Evolutionary conservation across 352 stramenopile genomes (phyloP).

Genomic region (Saprolegnia parasitica): DNA sequence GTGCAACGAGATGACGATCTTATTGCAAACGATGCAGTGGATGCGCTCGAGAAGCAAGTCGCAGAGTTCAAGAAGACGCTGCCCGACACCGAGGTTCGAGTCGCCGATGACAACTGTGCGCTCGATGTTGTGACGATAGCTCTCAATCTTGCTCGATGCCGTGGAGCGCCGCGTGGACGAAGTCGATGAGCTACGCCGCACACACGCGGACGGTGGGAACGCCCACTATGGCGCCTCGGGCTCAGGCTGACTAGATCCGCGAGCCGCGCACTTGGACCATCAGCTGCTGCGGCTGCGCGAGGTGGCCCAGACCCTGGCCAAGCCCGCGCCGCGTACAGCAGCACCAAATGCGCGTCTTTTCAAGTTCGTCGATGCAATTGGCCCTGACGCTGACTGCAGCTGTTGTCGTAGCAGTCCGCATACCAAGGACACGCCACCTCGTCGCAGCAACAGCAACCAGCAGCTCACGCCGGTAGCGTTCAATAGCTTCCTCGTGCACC

Average conservation of each 20-base stretch:
- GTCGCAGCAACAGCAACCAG: neutral
- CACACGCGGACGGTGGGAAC: neutral
- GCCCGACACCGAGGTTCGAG: constrained; percentile 4
- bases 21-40: constrained; percentile 16
- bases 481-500: too few species aligned
- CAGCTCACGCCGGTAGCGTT: neutral
- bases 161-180: constrained; percentile 17
- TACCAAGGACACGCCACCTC: neutral
- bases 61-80: neutral
- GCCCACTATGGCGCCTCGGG: too few species aligned
- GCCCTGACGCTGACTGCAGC: neutral
- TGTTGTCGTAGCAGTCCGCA: too few species aligned
- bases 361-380: neutral
- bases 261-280: neutral
- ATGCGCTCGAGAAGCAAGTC: constrained; percentile 17
- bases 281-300: constrained; percentile 21
- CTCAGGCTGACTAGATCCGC: too few species aligned
- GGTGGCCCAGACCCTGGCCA: neutral
- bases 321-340: neutral
- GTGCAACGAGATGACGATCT: too few species aligned
- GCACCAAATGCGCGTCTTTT: constrained; percentile 7
- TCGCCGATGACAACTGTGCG: neutral
- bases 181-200: constrained; percentile 8
- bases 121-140: neutral
- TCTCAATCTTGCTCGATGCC: neutral